Conservation (phyloP, 345 rosid species). For the Ceriops tagal region DNA sequence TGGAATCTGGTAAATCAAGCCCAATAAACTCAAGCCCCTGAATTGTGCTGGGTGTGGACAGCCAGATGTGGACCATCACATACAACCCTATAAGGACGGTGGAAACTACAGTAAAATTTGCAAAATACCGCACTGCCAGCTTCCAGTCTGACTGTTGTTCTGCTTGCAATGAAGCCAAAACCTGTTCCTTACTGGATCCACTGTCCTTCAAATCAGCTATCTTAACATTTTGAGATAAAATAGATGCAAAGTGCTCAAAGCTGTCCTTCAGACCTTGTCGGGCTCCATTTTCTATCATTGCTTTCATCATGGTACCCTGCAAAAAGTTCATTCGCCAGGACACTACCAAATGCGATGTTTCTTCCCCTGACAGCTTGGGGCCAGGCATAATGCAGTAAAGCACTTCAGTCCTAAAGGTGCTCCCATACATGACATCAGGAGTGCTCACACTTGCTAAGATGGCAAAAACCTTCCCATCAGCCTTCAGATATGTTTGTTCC, state of each 20-base stretch:
- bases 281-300: slow-evolving; percentile 94
- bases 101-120: slow-evolving; percentile 74
- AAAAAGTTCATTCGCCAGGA: slow-evolving; percentile 88
- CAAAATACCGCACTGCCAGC: slow-evolving; percentile 75
- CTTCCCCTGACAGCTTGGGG: slow-evolving; percentile 74
- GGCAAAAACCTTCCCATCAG: slow-evolving; percentile 64
- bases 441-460: slow-evolving; percentile 63
- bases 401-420: slow-evolving; percentile 68
- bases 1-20: slow-evolving; percentile 90
- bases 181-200: slow-evolving; percentile 77
- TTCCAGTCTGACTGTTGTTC: slow-evolving; percentile 86
- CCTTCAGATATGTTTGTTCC: slow-evolving; percentile 77
- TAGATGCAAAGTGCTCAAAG: slow-evolving; percentile 57
- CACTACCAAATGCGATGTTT: slow-evolving; percentile 66
- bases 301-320: slow-evolving; percentile 90
- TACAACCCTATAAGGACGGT: slow-evolving; percentile 63
- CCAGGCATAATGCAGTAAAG: slow-evolving; percentile 75
- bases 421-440: slow-evolving; percentile 85
- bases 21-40: slow-evolving; percentile 93
- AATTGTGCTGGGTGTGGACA: slow-evolving; percentile 54
- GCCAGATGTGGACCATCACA: slow-evolving; percentile 65
- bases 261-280: slow-evolving; percentile 79
- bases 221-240: slow-evolving; percentile 64
- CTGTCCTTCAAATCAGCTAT: slow-evolving; percentile 76
- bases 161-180: slow-evolving; percentile 73